Base-by-base conservation (phyloP, 148 eudicot species). In the Heliosperma pusillum region DNA sequence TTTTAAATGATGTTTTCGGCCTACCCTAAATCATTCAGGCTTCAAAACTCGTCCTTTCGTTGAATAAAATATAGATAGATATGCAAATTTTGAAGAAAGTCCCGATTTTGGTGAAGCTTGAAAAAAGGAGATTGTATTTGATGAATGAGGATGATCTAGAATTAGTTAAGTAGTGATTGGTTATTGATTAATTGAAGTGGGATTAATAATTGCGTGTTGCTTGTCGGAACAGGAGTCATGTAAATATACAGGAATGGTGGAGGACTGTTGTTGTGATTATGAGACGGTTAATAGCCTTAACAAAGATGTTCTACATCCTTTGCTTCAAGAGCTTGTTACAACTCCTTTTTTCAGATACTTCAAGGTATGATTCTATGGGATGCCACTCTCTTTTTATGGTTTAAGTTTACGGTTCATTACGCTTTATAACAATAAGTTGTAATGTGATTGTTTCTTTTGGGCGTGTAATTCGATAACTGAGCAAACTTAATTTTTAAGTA, bases 221-320 rank as follows among this genome's bases (percentile, higher is more conserved):
- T 22, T 50, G 78, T 55, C 36, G 74, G 77, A 50, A 50, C 90
- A 92, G 97, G 90, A 77, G 36, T 84, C 97, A 50, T 80, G 81
- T 78, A 95, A 85, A 82, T 90, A 87, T 86, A 89, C 89, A 10
- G 97, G 97, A 69, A 85, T 95, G 79, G 92, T 92, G 71, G 98
- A 95, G 79, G 98, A 90, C 73, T 95, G 98, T 77, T 89, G 97
- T 79, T 92, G 97, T 86, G 97, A 89, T 82, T 95, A 95, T 75
- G 97, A 90, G 77, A 95, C 97, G 0, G 97, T 92, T 30, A 91
- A 89, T 75, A 80, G 74, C 70, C 81, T 95, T 75, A 92, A 95
- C 78, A 82, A 74, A 27, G 92, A 88, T 77, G 98, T 89, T 52
- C 80, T 95, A 74, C 77, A 95, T 80, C 98, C 98, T 78, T 82